Conservation (phyloP, 176 grass and related monocot species). For the Oryza glaberrima region DNA sequence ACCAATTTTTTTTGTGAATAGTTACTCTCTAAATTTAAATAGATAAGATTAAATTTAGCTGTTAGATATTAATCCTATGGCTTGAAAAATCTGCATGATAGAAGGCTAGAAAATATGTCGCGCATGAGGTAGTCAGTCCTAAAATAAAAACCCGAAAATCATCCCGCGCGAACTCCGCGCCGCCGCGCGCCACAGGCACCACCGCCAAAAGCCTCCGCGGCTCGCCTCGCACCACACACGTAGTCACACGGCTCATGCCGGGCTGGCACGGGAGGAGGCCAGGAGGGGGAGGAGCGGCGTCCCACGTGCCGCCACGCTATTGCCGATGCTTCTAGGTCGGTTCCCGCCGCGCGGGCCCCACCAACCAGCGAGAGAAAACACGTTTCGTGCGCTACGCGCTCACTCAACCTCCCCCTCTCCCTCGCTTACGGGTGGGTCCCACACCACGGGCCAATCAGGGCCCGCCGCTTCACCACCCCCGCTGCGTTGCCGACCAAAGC, state of each 20-base stretch:
- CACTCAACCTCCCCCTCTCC: neutral
- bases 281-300: slow-evolving; percentile 1
- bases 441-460: neutral
- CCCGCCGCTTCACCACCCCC: slow-evolving; percentile 20
- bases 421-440: slow-evolving; percentile 20
- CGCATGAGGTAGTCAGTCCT: too few species aligned
- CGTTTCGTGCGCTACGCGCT: slow-evolving; percentile 31
- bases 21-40: too few species aligned
- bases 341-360: slow-evolving; percentile 35
- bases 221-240: neutral
- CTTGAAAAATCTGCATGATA: too few species aligned
- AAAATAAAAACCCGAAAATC: too few species aligned
- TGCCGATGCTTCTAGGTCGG: slow-evolving; percentile 46
- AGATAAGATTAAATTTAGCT: too few species aligned
- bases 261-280: slow-evolving; percentile 21
- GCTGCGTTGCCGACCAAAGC: neutral
- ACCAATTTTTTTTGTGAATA: too few species aligned
- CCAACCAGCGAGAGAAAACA: slow-evolving; percentile 10
- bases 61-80: too few species aligned
- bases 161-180: too few species aligned
- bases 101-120: too few species aligned
- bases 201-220: neutral
- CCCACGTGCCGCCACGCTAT: slow-evolving; percentile 37
- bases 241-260: neutral
- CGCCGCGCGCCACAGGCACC: too few species aligned